Evolutionary conservation across 441 rosid genomes (phyloP).

Genomic region (Croton laevigatus): DNA sequence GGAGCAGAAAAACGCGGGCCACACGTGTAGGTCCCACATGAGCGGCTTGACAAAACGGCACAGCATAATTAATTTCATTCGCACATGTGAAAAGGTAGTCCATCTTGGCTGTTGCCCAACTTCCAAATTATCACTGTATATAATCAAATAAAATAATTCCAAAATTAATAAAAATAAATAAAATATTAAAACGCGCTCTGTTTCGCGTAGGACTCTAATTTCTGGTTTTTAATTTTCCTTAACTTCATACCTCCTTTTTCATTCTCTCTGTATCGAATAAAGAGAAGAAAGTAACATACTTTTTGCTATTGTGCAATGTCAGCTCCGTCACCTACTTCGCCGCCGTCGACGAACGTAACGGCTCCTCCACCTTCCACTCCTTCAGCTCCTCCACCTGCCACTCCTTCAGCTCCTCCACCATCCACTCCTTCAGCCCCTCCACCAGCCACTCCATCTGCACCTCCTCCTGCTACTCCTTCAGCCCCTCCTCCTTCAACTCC

Average conservation of each 20-base stretch:
- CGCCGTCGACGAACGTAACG: slow-evolving; percentile 39
- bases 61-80: background rate
- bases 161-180: background rate
- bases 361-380: slow-evolving; percentile 28
- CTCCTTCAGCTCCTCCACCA: slow-evolving; percentile 35
- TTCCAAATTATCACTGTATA: background rate
- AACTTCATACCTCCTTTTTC: background rate
- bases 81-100: slow-evolving; percentile 1
- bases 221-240: background rate
- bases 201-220: background rate
- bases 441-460: slow-evolving; percentile 23
- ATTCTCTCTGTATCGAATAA: too few relatives aligned
- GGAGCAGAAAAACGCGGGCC: slow-evolving; percentile 14
- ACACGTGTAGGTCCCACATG: slow-evolving; percentile 16
- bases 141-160: background rate
- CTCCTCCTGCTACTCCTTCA: slow-evolving; percentile 20
- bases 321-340: slow-evolving; percentile 46
- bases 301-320: slow-evolving; percentile 29
- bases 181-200: background rate
- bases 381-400: slow-evolving; percentile 31
- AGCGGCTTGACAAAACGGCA: slow-evolving; percentile 3
- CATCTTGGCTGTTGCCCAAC: background rate
- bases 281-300: background rate
- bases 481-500: slow-evolving; percentile 33
- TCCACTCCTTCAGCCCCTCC: slow-evolving; percentile 27